Percentiles rank a stretch among this genome's conserved stretches.
Conservation (phyloP, 495 filamentous ascomycete species). For the Pseudevernia furfuracea region DNA sequence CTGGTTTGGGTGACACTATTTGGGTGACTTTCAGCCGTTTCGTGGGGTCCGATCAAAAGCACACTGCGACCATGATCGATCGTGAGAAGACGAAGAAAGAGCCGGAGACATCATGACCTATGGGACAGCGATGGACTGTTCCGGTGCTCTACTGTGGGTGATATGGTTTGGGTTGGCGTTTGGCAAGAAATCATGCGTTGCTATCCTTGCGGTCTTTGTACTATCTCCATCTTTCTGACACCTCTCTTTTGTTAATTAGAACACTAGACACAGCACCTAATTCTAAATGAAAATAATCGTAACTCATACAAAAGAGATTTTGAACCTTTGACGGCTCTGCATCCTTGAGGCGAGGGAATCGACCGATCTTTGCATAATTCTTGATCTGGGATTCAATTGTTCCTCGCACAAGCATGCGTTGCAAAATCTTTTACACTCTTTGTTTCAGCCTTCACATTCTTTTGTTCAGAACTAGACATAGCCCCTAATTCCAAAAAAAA, state of each 20-base stretch:
- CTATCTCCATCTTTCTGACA: neutral
- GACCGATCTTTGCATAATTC: too few relatives aligned
- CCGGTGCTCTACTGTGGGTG: neutral
- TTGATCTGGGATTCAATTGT: too few relatives aligned
- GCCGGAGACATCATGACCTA: neutral
- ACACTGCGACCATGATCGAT: neutral
- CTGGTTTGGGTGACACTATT: too few relatives aligned
- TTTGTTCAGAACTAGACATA: neutral
- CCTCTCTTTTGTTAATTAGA: neutral
- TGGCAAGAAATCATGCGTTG: neutral
- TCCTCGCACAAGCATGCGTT: too few relatives aligned
- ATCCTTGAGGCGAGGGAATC: too few relatives aligned
- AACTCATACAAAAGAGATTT: neutral
- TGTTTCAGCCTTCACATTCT: too few relatives aligned
- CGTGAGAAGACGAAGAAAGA: too few relatives aligned
- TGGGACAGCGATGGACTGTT: neutral
- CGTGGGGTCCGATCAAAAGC: too few relatives aligned
- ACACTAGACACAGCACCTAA: neutral
- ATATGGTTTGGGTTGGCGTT: neutral
- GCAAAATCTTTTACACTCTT: too few relatives aligned
- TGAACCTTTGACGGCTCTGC: too few relatives aligned
- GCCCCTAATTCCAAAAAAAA: neutral
- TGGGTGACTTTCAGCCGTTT: too few relatives aligned
- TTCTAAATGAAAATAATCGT: neutral
- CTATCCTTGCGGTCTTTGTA: neutral